Evolutionary conservation across 331 rosid species (phyloP).

Genomic region (Phaseolus coccineus): DNA sequence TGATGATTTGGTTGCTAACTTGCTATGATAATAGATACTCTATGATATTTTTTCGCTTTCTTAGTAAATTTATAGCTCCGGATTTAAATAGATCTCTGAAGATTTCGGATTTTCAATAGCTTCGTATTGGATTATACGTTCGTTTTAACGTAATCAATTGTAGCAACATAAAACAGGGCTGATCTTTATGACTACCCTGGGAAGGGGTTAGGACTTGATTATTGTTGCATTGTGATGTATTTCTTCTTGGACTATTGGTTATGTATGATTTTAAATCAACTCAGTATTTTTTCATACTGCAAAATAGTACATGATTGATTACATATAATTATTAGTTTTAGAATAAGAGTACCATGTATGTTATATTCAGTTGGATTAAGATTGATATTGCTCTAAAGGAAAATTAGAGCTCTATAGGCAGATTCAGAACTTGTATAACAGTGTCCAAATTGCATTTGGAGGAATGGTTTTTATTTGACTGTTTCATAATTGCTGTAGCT

Average conservation of each 20-base stretch:
- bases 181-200: neutral
- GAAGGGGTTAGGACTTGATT: neutral
- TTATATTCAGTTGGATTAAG: neutral
- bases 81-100: neutral
- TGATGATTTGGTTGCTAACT: neutral
- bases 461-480: neutral
- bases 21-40: neutral
- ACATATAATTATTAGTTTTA: neutral
- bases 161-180: neutral
- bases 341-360: neutral
- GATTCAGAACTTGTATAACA: neutral
- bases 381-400: neutral
- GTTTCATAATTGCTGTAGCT: neutral
- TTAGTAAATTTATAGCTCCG: neutral
- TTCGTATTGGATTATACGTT: neutral
- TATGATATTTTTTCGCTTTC: neutral
- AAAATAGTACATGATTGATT: conserved; percentile 12
- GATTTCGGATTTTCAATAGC: neutral
- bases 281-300: neutral
- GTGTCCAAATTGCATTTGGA: neutral
- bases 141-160: neutral
- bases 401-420: neutral
- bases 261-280: neutral
- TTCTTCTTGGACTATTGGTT: too few species aligned
- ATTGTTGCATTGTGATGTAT: conserved; percentile 25